Percentiles rank a stretch among this genome's conserved stretches.
Evolutionary conservation across 2,329 filamentous ascomycete genomes (phyloP).

Genomic region (Fusarium liriodendri): DNA sequence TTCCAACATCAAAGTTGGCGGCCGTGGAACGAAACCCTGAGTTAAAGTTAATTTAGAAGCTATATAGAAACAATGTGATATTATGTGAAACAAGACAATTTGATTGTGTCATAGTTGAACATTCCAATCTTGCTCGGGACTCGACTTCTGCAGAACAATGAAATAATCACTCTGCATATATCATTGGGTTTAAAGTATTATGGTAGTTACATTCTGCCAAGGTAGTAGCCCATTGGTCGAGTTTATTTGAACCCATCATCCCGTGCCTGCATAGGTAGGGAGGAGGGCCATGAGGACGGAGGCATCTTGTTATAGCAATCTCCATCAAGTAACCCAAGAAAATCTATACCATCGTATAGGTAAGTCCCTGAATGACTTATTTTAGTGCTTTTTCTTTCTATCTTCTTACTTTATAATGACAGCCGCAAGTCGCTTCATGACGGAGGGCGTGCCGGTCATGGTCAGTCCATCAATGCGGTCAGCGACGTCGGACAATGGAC

Average conservation of each 20-base stretch:
- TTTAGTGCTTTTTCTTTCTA: no score
- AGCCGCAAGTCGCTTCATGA: no score
- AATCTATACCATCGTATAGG: no score
- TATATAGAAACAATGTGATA: neutral
- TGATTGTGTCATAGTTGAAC: neutral
- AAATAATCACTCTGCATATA: neutral
- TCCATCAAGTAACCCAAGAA: no score
- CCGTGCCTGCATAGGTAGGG: no score
- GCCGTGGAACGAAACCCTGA: slow-evolving; percentile 48
- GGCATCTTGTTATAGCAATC: neutral
- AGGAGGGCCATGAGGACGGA: neutral
- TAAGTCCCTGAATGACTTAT: no score
- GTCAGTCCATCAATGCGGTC: no score
- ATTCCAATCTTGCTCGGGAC: neutral
- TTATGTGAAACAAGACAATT: neutral
- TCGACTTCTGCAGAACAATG: neutral
- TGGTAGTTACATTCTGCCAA: neutral
- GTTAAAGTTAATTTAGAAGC: neutral
- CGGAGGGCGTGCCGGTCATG: no score
- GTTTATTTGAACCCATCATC: neutral
- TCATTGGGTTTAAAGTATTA: neutral
- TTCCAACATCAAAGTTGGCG: slow-evolving; percentile 56
- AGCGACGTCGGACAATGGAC: no score
- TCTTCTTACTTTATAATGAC: no score
- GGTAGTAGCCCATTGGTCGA: neutral